Base-by-base conservation (phyloP, 2,329 filamentous ascomycete species). In the Aphanoascus verrucosus region DNA sequence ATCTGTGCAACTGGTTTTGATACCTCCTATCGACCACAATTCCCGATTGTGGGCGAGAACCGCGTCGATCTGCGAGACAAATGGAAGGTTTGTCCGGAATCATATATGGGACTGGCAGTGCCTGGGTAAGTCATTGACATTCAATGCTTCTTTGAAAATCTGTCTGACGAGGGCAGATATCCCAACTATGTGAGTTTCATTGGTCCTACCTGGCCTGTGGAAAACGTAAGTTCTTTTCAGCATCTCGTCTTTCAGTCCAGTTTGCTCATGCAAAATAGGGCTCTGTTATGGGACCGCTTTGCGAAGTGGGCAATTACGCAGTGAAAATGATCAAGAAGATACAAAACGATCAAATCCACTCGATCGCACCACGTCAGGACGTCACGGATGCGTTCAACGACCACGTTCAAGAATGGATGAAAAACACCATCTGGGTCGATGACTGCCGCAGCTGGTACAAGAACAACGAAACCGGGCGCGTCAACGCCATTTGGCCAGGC, bases 401-500 rank as follows among this genome's bases (percentile, higher is more conserved):
- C 14, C 68, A 66, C 48, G 60, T 58, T 1, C 64, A 70, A 43
- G 60, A 65, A 53, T 64, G 66, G 49, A 57, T 67, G 40, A 62
- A 65, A 51, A 61, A 61, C 11, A 65, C 63, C 12, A 62, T 64
- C 0, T 69, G 64, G 62, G 53, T 60, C 1, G 59, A 58, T 12
- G 56, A 57, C 12, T 67, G 65, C 37, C 57, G 59, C 1, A 60
- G 60, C 19, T 67, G 64, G 65, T 67, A 67, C 46, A 65, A 65
- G 47, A 62, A 63, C 20, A 61, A 62, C 31, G 63, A 60, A 35
- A 74, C 70, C 1, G 72, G 71, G n/a, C 64, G 71, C 5, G 71
- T 75, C 41, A 67, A 64, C 62, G 72, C 74, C 2, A 65, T 79
- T 1, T 79, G 72, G 70, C 76, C 77, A 0, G 77, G 76, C 2